A percentile compares a stretch with the other conserved stretches of the same genome.
phyloP scores from a whole-genome alignment of 2,329 filamentous ascomycete species.

The Ascochyta clinopodiicola region DNA sequence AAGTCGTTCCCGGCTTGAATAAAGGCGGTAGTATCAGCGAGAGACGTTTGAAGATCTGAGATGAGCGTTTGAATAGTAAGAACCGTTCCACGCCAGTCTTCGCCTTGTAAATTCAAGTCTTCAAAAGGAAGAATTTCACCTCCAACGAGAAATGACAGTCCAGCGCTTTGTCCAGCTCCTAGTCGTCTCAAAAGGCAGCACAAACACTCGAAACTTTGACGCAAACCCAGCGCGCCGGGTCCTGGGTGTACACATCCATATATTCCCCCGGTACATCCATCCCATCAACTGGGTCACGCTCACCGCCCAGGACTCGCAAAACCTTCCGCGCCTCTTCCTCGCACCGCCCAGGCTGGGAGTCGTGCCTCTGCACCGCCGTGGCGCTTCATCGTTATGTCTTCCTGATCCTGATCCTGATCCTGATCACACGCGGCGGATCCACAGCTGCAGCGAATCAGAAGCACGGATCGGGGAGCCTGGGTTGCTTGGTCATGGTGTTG shows the following conservation, averaged over 20 bases:
- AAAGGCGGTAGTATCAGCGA: too few species aligned
- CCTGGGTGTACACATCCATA: background rate
- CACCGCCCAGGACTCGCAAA: background rate
- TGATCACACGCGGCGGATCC: background rate
- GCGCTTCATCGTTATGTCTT: background rate
- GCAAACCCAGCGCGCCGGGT: background rate
- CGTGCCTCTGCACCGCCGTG: background rate
- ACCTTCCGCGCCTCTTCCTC: background rate
- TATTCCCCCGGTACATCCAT: background rate
- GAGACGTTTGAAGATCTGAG: too few species aligned
- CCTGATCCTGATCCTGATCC: too few species aligned
- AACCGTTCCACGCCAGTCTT: too few species aligned
- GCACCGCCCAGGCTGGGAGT: background rate
- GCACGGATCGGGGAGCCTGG: background rate
- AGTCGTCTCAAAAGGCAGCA: constrained; percentile 4
- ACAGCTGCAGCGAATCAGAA: background rate
- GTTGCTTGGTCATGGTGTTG: too few species aligned
- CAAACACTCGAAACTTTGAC: background rate
- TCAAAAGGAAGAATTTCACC: background rate
- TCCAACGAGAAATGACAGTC: background rate
- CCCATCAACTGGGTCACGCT: background rate
- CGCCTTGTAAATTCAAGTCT: too few species aligned
- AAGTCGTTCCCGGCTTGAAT: too few species aligned
- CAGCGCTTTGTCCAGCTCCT: background rate
- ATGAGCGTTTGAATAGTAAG: too few species aligned